Percentiles rank a stretch among this genome's conserved stretches.
phyloP scores from a whole-genome alignment of 495 filamentous ascomycete species.

The Cercophora newfieldiana region DNA sequence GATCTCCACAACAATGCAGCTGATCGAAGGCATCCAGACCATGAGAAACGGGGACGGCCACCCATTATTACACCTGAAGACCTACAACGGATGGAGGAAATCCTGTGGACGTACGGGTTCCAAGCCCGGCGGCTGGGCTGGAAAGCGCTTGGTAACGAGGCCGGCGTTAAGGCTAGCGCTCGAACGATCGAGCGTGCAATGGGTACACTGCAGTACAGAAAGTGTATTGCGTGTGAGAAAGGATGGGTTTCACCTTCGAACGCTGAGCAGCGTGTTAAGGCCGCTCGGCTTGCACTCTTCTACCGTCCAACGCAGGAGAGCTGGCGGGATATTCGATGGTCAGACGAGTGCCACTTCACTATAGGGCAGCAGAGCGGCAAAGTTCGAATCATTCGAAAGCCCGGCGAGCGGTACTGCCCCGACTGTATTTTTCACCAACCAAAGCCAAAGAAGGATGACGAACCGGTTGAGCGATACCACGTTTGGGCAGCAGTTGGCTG shows the following conservation, averaged over 20 bases:
- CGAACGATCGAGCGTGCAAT: not conserved
- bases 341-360: constrained; percentile 1
- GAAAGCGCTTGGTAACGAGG: constrained; percentile 1
- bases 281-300: not conserved
- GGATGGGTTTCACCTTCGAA: too few relatives aligned
- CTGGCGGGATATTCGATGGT: constrained; percentile 1
- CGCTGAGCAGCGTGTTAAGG: not conserved
- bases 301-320: not conserved
- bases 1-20: too few relatives aligned
- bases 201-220: not conserved
- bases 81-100: not conserved
- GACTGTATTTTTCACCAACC: not conserved
- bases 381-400: not conserved
- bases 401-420: not conserved
- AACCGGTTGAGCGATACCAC: not conserved
- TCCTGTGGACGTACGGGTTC: not conserved
- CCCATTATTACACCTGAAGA: constrained; percentile 1
- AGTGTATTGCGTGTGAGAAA: not conserved
- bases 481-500: constrained; percentile 2
- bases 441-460: not conserved
- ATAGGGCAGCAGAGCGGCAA: not conserved
- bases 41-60: not conserved
- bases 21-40: not conserved
- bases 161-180: not conserved
- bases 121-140: not conserved